Percentiles rank a stretch among this genome's conserved stretches.
Evolutionary conservation across 495 filamentous ascomycete genomes (phyloP).

Genomic region (Aspergillus sparsus): DNA sequence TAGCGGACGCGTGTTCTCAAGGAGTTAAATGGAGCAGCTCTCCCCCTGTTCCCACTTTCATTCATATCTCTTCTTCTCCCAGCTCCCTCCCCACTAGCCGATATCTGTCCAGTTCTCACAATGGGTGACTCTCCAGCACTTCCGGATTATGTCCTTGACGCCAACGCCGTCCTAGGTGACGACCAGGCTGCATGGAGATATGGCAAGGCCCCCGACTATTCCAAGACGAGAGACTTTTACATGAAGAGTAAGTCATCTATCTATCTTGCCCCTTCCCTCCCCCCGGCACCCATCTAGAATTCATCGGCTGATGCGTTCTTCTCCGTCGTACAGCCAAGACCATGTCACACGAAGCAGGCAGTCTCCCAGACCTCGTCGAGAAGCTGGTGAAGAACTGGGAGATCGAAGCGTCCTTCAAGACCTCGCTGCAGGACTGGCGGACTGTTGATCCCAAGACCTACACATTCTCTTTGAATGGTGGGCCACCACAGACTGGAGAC

Average conservation of each 20-base stretch:
- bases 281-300: neutral
- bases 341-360: slow-evolving; percentile 52
- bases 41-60: too few relatives aligned
- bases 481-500: slow-evolving; percentile 53
- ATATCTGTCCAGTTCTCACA: neutral
- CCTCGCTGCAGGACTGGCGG: slow-evolving; percentile 59
- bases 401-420: slow-evolving; percentile 68
- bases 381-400: slow-evolving; percentile 76
- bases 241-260: slow-evolving; percentile 47
- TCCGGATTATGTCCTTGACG: slow-evolving; percentile 62
- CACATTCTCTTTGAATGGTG: slow-evolving; percentile 63
- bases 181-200: slow-evolving; percentile 56
- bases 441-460: slow-evolving; percentile 59
- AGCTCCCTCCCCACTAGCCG: too few relatives aligned
- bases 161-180: slow-evolving; percentile 61
- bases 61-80: too few relatives aligned
- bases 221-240: slow-evolving; percentile 55
- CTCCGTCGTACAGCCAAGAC: slow-evolving; percentile 49
- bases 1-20: too few relatives aligned
- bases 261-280: neutral
- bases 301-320: neutral
- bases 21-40: too few relatives aligned
- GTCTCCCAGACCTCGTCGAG: slow-evolving; percentile 59
- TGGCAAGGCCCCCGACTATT: slow-evolving; percentile 60
- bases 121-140: slow-evolving; percentile 26